Evolutionary conservation across 1,139 yeast genomes (phyloP), one percentile per base, ranked within the genome.

Genomic region (Kluyveromyces sp.): DNA sequence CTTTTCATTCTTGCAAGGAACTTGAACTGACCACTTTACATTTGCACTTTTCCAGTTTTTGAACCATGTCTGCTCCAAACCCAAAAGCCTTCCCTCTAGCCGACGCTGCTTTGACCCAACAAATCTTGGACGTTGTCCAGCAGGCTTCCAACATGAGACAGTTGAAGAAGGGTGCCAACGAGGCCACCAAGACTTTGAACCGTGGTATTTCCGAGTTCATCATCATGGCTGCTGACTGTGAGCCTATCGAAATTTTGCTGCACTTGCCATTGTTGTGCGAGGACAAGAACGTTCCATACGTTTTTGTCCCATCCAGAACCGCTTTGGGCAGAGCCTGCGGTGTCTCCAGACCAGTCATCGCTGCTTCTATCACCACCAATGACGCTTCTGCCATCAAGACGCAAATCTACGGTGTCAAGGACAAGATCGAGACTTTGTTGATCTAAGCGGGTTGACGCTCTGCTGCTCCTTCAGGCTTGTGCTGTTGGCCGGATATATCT

Each of bases 271-370:
- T 94, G 63, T 77, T 94, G 63, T 92, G 99, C 73, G 98, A 92
- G 74, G 99, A 92, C 74, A 92, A 92, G 79, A 92, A 94, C 75
- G 98, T 92, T 58, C 96, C 98, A 52, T 92, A 92, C 76, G 97
- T 92, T 53, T 92, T 92, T 61, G 97, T 94, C 55, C 96, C 98
- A 56, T 88, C 97, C 60, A 92, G 92, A 78, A 83, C 94, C 62
- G 98, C 98, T 54, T 78, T 94, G 61, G 98, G 99, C 68, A 87
- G 98, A 77, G 97, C 98, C 61, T 92, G 98, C 76, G 99, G 98
- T 74, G 98, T 94, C 57, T 87, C 97, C 49, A 85, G 99, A 78
- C 97, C 98, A 56, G 98, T 94, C 49, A 89, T 92, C 67, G 95
- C 98, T 66, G 97, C 97, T 55, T 85, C 96, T 53, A 94, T 94